A percentile compares a stretch with the other conserved stretches of the same genome.
phyloP scores from a whole-genome alignment of 2,329 filamentous ascomycete genomes.

The Chalara sp. region DNA sequence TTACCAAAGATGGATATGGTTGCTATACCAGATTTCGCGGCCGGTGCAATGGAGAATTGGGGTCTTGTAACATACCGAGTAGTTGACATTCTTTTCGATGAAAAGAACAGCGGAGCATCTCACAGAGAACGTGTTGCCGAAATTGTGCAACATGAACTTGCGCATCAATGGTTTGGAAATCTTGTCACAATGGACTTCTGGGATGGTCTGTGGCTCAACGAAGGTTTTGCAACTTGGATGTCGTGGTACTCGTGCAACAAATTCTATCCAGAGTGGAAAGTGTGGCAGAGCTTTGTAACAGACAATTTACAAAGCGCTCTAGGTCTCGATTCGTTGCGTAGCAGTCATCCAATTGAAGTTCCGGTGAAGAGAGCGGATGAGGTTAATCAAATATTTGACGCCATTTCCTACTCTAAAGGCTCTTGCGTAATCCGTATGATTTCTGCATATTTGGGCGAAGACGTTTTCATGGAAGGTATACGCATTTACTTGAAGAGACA shows the following conservation, averaged over 20 bases:
- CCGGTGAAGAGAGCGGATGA: slow-evolving; percentile 93
- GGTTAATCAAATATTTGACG: slow-evolving; percentile 97
- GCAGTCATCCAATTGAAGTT: slow-evolving; percentile 94
- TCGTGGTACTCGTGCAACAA: slow-evolving; percentile 89
- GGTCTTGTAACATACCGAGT: slow-evolving; percentile 92
- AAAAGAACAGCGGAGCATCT: slow-evolving; percentile 82
- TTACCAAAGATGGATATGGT: slow-evolving; percentile 96
- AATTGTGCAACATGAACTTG: slow-evolving; percentile 92
- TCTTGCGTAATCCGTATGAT: slow-evolving; percentile 97
- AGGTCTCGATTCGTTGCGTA: slow-evolving; percentile 81
- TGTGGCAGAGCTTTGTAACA: slow-evolving; percentile 92
- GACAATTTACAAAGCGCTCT: slow-evolving; percentile 87
- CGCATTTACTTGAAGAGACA: slow-evolving; percentile 90
- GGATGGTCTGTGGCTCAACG: slow-evolving; percentile 95
- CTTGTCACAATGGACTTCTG: slow-evolving; percentile 98
- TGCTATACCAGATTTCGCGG: slow-evolving; percentile 91
- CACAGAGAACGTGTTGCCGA: slow-evolving; percentile 92
- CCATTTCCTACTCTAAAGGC: slow-evolving; percentile 95
- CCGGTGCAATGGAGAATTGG: slow-evolving; percentile 97
- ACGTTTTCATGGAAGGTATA: slow-evolving; percentile 87
- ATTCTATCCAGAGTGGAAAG: slow-evolving; percentile 97
- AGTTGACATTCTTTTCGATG: slow-evolving; percentile 83
- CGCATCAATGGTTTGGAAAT: slow-evolving; percentile 98
- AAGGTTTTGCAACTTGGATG: slow-evolving; percentile 89
- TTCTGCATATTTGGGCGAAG: slow-evolving; percentile 88